Evolutionary conservation across 1,139 yeast genomes (phyloP).

Genomic region (Sugiyamaella castrensis): DNA sequence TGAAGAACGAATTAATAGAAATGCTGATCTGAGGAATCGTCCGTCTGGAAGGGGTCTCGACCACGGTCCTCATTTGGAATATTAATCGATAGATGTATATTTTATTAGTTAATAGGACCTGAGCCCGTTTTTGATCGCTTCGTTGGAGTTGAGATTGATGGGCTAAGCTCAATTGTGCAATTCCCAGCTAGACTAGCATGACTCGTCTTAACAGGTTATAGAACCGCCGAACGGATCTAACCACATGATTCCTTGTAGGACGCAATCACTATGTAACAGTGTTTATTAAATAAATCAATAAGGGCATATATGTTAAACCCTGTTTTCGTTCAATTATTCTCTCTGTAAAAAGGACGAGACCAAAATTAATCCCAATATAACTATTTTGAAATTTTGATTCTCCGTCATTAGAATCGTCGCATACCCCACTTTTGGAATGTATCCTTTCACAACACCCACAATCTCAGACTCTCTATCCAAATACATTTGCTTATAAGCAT

Average conservation of each 20-base stretch:
- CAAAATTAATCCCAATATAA: conserved; percentile 65
- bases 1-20: conserved; percentile 19
- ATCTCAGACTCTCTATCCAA: conserved; percentile 73
- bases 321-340: conserved; percentile 25
- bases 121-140: too few species aligned
- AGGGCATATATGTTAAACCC: neutral
- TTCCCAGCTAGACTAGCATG: too few species aligned
- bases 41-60: conserved; percentile 26
- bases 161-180: too few species aligned
- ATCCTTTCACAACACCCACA: conserved; percentile 87
- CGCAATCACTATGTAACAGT: neutral
- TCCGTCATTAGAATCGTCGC: conserved; percentile 91
- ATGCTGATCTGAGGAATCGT: conserved; percentile 17
- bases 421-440: conserved; percentile 89
- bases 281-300: neutral
- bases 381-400: conserved; percentile 70
- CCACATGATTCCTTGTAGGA: too few species aligned
- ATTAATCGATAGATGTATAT: conserved; percentile 18
- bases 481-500: conserved; percentile 73
- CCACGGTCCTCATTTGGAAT: conserved; percentile 30
- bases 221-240: too few species aligned
- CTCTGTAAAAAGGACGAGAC: conserved; percentile 40
- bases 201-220: too few species aligned
- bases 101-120: too few species aligned
- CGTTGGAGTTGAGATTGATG: too few species aligned